Conservation (phyloP, 345 rosid species). For the Citrus trifoliata region DNA sequence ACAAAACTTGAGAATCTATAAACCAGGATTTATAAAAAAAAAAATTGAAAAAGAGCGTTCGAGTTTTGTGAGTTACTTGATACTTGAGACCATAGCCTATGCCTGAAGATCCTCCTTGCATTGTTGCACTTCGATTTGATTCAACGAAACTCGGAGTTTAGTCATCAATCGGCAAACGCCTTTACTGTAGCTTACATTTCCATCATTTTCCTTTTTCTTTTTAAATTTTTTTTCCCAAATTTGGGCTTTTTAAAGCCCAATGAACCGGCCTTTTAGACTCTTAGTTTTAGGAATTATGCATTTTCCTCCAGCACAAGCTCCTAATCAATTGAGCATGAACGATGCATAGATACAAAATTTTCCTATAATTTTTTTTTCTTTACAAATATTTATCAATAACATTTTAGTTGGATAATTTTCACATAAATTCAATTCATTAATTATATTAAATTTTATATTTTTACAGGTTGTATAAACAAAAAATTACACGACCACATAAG, state of each 20-base stretch:
- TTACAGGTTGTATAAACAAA: too few species aligned
- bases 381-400: too few species aligned
- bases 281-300: too few species aligned
- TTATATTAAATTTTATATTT: too few species aligned
- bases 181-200: background rate
- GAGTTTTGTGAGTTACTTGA: constrained; percentile 43
- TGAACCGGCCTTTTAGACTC: background rate
- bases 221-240: background rate
- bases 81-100: constrained; percentile 87
- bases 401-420: too few species aligned
- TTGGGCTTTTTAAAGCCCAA: background rate
- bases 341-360: too few species aligned
- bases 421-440: too few species aligned
- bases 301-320: too few species aligned
- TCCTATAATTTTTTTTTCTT: too few species aligned
- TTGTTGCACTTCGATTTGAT: constrained; percentile 24
- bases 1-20: background rate
- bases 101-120: constrained; percentile 94
- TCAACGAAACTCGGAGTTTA: background rate
- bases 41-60: background rate
- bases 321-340: too few species aligned
- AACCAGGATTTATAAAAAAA: background rate
- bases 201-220: background rate
- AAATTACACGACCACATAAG: too few species aligned
- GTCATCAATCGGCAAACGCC: background rate